Evolutionary conservation across 2,329 filamentous ascomycete species (phyloP), one percentile per base, ranked within the genome.

Genomic region (Colletotrichum horii): DNA sequence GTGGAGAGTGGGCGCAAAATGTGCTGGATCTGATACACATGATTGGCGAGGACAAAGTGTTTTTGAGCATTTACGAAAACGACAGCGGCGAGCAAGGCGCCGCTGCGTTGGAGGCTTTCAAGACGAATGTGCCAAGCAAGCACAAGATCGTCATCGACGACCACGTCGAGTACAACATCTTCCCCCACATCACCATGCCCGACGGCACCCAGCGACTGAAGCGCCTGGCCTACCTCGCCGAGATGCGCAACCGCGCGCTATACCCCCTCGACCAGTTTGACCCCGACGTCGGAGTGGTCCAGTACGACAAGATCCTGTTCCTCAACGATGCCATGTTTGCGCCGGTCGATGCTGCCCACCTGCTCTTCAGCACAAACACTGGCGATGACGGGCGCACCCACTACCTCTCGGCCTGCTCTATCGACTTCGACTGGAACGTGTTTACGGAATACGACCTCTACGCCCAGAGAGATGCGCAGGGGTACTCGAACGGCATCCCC

Each of bases 381-480:
- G 87, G 89, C 8, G 80, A 85, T 19, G 83, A 88, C 34, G 93
- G 92, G 14, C 82, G 84, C 26, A 80, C 90, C 0, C 85, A 87
- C 64, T 95, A 95, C 79, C 90, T 92, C 6, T 92, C 93, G 0
- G 93, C 92, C 5, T 96, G 94, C 80, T 93, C 93, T 0, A 84
- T 94, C 43, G 91, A 93, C 79, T 93, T 70, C 22, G 94, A 96
- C 83, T 95, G 74, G 52, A 89, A 90, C 70, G 91, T 93, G 1
- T 91, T 93, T 77, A 87, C 90, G 55, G 94, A 92, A 81, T 95
- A 96, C 82, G 94, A 96, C 81, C 91, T 93, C 0, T 95, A 94
- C 81, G 94, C 93, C 2, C 91, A 93, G 24, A 88, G 94, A 16
- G 94, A 95, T 79, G 84, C 87, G 4, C 89, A 94, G 74, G 93